A percentile compares a stretch with the other conserved stretches of the same genome.
phyloP scores from a whole-genome alignment of 1,284 basidiomycete species.

The Ustilago bromivora region DNA sequence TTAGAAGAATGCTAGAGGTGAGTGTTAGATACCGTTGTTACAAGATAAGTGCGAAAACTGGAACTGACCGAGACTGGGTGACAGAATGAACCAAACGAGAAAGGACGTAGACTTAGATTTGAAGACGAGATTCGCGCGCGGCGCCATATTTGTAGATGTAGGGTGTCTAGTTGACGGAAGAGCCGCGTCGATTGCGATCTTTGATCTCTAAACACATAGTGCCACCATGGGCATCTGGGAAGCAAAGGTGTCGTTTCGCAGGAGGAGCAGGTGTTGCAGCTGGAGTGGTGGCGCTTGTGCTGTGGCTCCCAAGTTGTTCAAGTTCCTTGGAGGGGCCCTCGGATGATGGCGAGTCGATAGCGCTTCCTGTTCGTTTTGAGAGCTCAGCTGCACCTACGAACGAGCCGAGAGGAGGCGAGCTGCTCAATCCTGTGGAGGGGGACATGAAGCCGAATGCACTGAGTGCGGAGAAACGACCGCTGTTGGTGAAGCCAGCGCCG shows the following conservation, averaged over 20 bases:
- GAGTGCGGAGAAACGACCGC: conserved; percentile 38
- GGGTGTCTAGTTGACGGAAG: conserved; percentile 25
- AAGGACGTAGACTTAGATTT: not conserved
- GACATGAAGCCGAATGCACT: conserved; percentile 49
- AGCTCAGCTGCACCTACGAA: conserved; percentile 17
- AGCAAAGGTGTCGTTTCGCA: conserved; percentile 42
- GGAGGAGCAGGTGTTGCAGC: not conserved
- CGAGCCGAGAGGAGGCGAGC: conserved; percentile 31
- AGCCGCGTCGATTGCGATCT: conserved; percentile 43
- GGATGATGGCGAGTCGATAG: conserved; percentile 22
- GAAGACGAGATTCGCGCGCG: not conserved
- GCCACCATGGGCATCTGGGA: conserved; percentile 51
- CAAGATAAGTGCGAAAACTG: not conserved
- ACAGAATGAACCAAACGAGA: not conserved
- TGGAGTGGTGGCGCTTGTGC: not conserved
- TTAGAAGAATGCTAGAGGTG: conserved; percentile 6
- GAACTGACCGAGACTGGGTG: not conserved
- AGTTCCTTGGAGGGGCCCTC: conserved; percentile 7
- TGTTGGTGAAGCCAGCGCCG: conserved; percentile 29
- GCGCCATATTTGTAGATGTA: not conserved
- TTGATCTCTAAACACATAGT: conserved; percentile 49
- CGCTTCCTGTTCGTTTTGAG: conserved; percentile 17
- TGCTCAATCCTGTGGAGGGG: conserved; percentile 20
- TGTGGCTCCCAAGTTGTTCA: conserved; percentile 4
- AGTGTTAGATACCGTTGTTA: not conserved